These are phyloP conservation scores for Aspergillus baeticus DNA, from an alignment of 495 filamentous ascomycete genomes.

Conservation along the genomic window DNA sequence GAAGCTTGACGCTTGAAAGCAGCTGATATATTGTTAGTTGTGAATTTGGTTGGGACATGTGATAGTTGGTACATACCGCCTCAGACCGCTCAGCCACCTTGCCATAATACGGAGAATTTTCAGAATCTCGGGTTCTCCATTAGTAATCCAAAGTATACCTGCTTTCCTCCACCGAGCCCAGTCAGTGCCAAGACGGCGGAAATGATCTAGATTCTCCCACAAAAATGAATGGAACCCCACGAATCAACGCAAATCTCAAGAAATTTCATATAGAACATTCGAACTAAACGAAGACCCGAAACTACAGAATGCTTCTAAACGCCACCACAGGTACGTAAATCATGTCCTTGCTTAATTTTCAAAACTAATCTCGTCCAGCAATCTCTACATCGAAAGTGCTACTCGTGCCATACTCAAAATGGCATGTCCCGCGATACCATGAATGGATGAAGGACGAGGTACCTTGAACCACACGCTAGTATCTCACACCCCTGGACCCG, in stretches of 20 bases:
- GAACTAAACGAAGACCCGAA: not conserved
- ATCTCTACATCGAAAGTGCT: constrained; percentile 63
- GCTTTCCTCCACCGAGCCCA: too few relatives aligned
- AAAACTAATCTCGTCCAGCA: constrained; percentile 41
- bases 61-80: too few relatives aligned
- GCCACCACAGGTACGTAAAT: constrained; percentile 35
- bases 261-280: not conserved
- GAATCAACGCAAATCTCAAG: not conserved
- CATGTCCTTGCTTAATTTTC: too few relatives aligned
- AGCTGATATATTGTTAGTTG: too few relatives aligned
- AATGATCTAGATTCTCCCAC: not conserved
- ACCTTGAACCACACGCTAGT: too few relatives aligned
- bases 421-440: constrained; percentile 81
- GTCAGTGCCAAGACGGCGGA: constrained; percentile 23
- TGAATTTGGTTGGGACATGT: too few relatives aligned
- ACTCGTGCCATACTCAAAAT: constrained; percentile 78
- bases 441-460: constrained; percentile 90
- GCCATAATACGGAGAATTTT: too few relatives aligned
- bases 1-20: too few relatives aligned
- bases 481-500: too few relatives aligned
- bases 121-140: too few relatives aligned
- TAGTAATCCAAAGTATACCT: too few relatives aligned
- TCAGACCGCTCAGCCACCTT: too few relatives aligned
- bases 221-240: not conserved
- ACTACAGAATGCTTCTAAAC: constrained; percentile 40